Evolutionary conservation across 257 asterid genomes (phyloP).

Genomic region (Handroanthus guayacan): DNA sequence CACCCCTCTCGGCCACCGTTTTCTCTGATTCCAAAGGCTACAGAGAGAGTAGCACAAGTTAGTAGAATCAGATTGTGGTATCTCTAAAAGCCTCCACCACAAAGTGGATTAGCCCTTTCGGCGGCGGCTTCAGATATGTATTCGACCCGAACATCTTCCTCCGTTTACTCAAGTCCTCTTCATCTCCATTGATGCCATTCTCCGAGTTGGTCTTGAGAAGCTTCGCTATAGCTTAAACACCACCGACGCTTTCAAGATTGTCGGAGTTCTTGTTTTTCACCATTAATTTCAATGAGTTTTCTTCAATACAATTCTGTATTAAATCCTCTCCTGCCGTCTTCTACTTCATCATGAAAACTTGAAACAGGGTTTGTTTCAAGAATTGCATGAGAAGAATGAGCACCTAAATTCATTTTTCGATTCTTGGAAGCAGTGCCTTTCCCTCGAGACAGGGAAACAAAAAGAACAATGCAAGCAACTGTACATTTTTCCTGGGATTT

Average conservation of each 20-base stretch:
- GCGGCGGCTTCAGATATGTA: conserved; percentile 48
- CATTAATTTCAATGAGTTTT: conserved; percentile 37
- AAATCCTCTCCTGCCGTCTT: conserved; percentile 4
- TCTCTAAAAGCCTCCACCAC: conserved; percentile 53
- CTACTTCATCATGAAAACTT: conserved; percentile 13
- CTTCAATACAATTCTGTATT: conserved; percentile 1
- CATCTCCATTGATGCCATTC: conserved; percentile 55
- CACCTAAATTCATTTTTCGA: background rate
- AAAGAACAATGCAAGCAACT: conserved; percentile 52
- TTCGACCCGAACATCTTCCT: conserved; percentile 50
- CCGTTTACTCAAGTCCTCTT: conserved; percentile 41
- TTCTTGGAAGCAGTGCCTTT: conserved; percentile 37
- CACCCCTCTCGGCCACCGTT: conserved; percentile 58
- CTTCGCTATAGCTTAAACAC: conserved; percentile 44
- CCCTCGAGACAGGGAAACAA: conserved; percentile 40
- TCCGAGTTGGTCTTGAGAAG: conserved; percentile 45
- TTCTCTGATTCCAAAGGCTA: conserved; percentile 55
- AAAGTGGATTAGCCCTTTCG: conserved; percentile 44
- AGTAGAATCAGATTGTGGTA: conserved; percentile 59
- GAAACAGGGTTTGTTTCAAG: conserved; percentile 41
- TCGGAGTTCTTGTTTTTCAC: conserved; percentile 40
- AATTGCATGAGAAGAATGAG: conserved; percentile 32
- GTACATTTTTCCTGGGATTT: conserved; percentile 53
- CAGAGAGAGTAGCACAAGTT: conserved; percentile 53
- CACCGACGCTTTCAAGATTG: conserved; percentile 44